Conservation (phyloP, 2,329 filamentous ascomycete genomes). For the Sporothrix sp. region DNA sequence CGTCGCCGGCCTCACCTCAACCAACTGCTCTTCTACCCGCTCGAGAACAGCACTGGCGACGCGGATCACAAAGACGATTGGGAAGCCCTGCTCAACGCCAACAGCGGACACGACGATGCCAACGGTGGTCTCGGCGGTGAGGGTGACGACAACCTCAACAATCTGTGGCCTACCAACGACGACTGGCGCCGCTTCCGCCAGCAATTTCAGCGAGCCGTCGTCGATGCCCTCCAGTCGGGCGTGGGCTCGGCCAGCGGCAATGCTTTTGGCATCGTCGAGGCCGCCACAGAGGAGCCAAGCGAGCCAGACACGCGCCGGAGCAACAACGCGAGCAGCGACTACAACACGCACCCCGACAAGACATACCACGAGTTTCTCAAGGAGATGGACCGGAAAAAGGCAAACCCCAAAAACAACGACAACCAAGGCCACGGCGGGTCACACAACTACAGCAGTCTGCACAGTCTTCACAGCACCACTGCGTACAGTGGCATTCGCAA, state of each 20-base stretch:
- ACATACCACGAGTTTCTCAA: background rate
- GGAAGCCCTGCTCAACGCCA: slow-evolving; percentile 13
- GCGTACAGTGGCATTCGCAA: background rate
- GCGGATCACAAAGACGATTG: slow-evolving; percentile 22
- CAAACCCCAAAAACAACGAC: too few species aligned
- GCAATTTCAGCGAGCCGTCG: slow-evolving; percentile 26
- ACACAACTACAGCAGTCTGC: background rate
- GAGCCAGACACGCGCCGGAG: too few species aligned
- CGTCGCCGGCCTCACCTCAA: slow-evolving; percentile 34
- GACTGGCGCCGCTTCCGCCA: slow-evolving; percentile 31
- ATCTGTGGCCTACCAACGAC: slow-evolving; percentile 32
- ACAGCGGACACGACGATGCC: background rate
- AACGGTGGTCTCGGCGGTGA: slow-evolving; percentile 13
- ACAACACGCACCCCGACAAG: background rate
- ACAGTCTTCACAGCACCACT: slow-evolving; percentile 4
- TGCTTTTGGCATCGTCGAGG: slow-evolving; percentile 2
- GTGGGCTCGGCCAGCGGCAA: slow-evolving; percentile 11
- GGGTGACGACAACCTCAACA: slow-evolving; percentile 25
- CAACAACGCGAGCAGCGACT: background rate
- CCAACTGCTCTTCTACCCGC: slow-evolving; percentile 30
- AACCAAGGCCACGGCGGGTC: background rate
- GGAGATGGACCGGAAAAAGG: too few species aligned
- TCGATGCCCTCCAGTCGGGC: slow-evolving; percentile 20
- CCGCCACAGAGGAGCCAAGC: too few species aligned
- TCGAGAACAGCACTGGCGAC: slow-evolving; percentile 16